Base-by-base conservation (phyloP, 2,329 filamentous ascomycete genomes). In the Alternaria gaisen region DNA sequence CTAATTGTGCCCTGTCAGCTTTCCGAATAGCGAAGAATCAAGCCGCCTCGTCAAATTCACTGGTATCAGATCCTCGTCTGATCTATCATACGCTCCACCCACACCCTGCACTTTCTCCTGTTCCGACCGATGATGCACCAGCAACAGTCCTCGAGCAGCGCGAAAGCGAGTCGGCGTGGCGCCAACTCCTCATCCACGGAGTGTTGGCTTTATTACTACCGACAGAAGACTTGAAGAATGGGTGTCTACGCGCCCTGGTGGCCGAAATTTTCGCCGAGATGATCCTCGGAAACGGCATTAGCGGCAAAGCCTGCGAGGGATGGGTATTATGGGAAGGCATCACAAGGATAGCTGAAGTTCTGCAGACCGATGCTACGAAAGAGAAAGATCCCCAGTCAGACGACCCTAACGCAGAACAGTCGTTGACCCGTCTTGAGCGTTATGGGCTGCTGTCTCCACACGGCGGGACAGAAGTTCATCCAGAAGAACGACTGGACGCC, bases 191-290 rank as follows among this genome's bases (percentile, higher is more conserved):
- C n/a, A 90, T 94, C 16, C 89, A 94, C 73, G 92, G 90, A 30
- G 85, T 93, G 38, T 83, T 99, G 63, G 90, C 92, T 24, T 84
- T 97, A 53, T 85, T 99, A 16, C 85, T 99, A 20, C 95, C 95
- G 10, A 95, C 93, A 16, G 94, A 98, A 73, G 94, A 98, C 77
- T 83, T 98, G 40, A 89, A 94, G 72, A 98, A 97, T 77, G 88
- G 88, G 55, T 97, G 92, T 77, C 83, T 98, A 71, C 90, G 91
- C 58, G 86, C 92, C 36, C 83, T 99, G 63, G 90, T 97, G 64
- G 88, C 89, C 56, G 93, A 97, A 79, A 91, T 98, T 66, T 85
- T 98, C 63, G 92, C 93, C 7, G 93, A 97, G 79, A 88, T 97
- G 76, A 92, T 98, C 64, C 84, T 99, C 66, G 92, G 92, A 64